These are phyloP conservation scores for Epichloe scottii DNA, from an alignment of 2,329 filamentous ascomycete species.

Conservation along the genomic window DNA sequence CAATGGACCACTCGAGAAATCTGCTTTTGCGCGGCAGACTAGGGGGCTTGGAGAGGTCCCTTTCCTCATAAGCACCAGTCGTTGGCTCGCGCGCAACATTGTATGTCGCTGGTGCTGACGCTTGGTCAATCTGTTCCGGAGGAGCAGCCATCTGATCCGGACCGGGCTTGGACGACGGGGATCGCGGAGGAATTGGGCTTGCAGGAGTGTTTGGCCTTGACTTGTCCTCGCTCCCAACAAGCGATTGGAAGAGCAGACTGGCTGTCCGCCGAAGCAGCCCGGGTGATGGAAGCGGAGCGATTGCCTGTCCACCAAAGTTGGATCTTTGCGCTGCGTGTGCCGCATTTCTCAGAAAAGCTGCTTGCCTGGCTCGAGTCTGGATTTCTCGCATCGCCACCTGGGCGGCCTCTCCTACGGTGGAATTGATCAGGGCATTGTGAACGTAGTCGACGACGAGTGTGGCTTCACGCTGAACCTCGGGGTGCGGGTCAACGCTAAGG, in stretches of 20 bases:
- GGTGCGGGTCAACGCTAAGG: constrained; percentile 85
- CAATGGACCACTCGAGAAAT: constrained; percentile 91
- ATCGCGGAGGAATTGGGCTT: constrained; percentile 12
- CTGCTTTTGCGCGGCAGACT: constrained; percentile 65
- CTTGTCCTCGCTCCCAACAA: constrained; percentile 38
- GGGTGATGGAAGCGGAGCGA: constrained; percentile 38
- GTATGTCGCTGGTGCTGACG: constrained; percentile 56
- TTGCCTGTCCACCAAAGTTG: constrained; percentile 24
- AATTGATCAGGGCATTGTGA: constrained; percentile 64
- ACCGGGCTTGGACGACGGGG: constrained; percentile 24
- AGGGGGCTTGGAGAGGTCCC: constrained; percentile 45
- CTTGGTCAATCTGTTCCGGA: constrained; percentile 62
- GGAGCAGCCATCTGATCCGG: constrained; percentile 37
- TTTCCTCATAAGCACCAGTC: constrained; percentile 61
- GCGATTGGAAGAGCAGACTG: constrained; percentile 48
- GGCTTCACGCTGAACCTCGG: constrained; percentile 80
- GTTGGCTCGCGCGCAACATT: constrained; percentile 64
- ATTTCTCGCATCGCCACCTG: constrained; percentile 67
- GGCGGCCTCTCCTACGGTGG: constrained; percentile 58
- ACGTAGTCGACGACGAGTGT: constrained; percentile 78
- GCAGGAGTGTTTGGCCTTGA: constrained; percentile 21
- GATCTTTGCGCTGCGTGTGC: constrained; percentile 30
- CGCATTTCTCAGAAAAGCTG: constrained; percentile 31
- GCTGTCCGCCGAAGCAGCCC: constrained; percentile 51
- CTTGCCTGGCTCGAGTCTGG: constrained; percentile 34